A percentile compares a stretch with the other conserved stretches of the same genome.
phyloP scores from a whole-genome alignment of 371 early-diverging fungal species.

The Mortierella sp. region DNA sequence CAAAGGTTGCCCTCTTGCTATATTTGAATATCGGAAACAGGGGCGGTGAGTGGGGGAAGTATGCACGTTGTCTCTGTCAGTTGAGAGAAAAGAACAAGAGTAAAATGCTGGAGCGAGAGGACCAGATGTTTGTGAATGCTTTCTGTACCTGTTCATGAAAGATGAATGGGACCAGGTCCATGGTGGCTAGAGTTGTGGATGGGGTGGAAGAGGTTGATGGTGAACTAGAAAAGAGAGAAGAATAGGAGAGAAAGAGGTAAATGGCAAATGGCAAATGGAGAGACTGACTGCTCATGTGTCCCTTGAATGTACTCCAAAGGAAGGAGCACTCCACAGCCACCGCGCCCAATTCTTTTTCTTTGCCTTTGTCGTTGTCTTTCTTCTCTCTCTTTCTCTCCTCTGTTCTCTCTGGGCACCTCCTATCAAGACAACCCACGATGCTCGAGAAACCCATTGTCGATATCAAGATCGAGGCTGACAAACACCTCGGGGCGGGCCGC shows the following conservation, averaged over 20 bases:
- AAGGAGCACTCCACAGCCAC: background rate
- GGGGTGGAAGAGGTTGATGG: background rate
- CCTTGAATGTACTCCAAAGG: background rate
- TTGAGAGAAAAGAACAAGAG: background rate
- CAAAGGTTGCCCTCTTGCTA: slow-evolving; percentile 82
- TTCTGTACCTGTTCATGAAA: slow-evolving; percentile 68
- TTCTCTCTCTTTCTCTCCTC: background rate
- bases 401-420: background rate
- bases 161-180: slow-evolving; percentile 70
- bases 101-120: background rate
- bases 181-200: slow-evolving; percentile 17
- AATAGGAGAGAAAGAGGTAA: background rate
- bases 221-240: too few species aligned
- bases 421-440: too few species aligned
- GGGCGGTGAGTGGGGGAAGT: background rate
- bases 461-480: slow-evolving; percentile 15
- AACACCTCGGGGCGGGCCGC: slow-evolving; percentile 54
- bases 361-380: background rate
- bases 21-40: background rate
- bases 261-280: background rate
- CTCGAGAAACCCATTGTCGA: slow-evolving; percentile 17
- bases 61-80: background rate
- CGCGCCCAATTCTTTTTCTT: background rate
- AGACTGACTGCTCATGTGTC: too few species aligned
- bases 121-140: background rate